Evolutionary conservation across 2,329 filamentous ascomycete genomes (phyloP), one percentile per base, ranked within the genome.

Genomic region (Colletotrichum liriopes): DNA sequence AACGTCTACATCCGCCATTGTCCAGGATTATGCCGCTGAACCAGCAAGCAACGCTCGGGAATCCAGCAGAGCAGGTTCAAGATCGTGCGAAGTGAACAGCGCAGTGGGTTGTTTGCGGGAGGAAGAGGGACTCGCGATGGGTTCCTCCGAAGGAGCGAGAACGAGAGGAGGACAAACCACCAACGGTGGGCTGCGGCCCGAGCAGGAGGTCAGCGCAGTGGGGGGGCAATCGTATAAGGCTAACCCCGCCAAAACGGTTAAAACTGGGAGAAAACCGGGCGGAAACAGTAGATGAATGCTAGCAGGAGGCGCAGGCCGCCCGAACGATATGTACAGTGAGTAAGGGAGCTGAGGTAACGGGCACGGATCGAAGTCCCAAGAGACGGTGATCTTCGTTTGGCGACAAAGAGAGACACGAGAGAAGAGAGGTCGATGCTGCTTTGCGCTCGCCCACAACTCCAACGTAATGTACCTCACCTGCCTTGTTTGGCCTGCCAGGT

Each of bases 1-100:
- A 80, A 89, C 90, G 78, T 97, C 94, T 83, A 94, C 89, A 83
- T 95, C 93, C 80, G 93, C 92, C 94, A 97, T 97, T 72, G 65
- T 60, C 52, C 45, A 35, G 49, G 35, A 32, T 39, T 60, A 35
- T 55, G 60, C 47, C 45, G 60, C 49, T 41, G 60, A 60, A 72
- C 70, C 65, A 62, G 60, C 65, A 60, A 70, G 66, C 65, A 70
- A 60, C 59, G 39, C 5, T 64, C 26, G n/a, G 16, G 47, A 54
- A 52, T 49, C 54, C 47, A 35, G 55, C 37, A 59, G 66, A 26
- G 51, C 54, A 58, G 49, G 58, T 45, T 54, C 35, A 35, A 61
- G 18, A 32, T 49, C 54, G 37, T 49, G 55, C 29, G 18, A 26
- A 16, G 39, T 43, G 26, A 45, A 32, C 56, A 32, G 26, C n/a